phyloP scores from a whole-genome alignment of 306 rosid genomes.

The Trichosanthes truncata region DNA sequence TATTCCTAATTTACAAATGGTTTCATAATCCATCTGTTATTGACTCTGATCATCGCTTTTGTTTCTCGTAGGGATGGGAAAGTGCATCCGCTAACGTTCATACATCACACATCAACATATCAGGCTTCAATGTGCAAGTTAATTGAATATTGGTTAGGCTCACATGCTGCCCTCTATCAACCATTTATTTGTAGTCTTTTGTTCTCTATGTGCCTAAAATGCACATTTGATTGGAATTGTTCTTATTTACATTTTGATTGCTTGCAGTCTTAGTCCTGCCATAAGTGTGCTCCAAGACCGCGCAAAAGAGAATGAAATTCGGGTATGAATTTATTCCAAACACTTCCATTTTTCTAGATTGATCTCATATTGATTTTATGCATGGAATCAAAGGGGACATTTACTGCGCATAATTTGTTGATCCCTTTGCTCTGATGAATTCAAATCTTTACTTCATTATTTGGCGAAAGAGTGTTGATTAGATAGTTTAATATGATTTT shows the following conservation, averaged over 20 bases:
- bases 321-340: constrained; percentile 44
- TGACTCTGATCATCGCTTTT: constrained; percentile 15
- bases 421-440: neutral
- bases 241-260: constrained; percentile 17
- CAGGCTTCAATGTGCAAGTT: constrained; percentile 98
- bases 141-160: constrained; percentile 86
- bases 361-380: neutral
- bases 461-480: neutral
- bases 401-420: neutral
- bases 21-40: neutral
- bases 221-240: neutral
- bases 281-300: constrained; percentile 82
- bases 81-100: constrained; percentile 82
- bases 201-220: neutral
- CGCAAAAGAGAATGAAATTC: constrained; percentile 72
- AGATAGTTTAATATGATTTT: neutral
- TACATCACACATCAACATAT: constrained; percentile 93
- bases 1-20: neutral
- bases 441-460: neutral
- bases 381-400: neutral
- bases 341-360: constrained; percentile 4
- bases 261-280: constrained; percentile 91
- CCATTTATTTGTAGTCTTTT: neutral
- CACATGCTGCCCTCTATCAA: constrained; percentile 10
- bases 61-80: constrained; percentile 58